Evolutionary conservation across 495 filamentous ascomycete genomes (phyloP).

Genomic region (Neurospora sp.): DNA sequence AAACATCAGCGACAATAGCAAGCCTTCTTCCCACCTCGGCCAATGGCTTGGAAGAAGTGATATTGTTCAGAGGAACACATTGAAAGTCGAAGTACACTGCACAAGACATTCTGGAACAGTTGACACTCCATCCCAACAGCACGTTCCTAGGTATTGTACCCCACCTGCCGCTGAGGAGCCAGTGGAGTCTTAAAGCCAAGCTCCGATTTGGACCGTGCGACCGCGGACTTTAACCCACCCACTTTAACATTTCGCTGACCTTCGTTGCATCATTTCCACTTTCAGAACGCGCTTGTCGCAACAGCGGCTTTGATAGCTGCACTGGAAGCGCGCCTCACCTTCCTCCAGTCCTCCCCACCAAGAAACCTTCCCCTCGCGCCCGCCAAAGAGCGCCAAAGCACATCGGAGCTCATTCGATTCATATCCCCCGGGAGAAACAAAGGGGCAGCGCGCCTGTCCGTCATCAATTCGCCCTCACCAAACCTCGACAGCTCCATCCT

Average conservation of each 20-base stretch:
- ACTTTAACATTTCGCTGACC: background rate
- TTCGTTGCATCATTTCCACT: background rate
- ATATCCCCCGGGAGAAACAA: background rate
- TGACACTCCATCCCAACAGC: background rate
- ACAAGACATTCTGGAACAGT: background rate
- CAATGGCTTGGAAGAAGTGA: background rate
- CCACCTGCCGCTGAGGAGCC: background rate
- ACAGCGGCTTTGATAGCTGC: background rate
- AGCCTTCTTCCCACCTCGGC: background rate
- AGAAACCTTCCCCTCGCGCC: background rate
- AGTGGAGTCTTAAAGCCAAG: background rate
- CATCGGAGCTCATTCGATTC: background rate
- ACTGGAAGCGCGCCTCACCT: background rate
- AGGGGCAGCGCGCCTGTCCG: background rate
- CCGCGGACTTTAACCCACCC: background rate
- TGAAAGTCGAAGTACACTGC: background rate
- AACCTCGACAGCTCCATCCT: background rate
- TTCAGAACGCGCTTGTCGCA: conserved; percentile 1
- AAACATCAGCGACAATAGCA: background rate
- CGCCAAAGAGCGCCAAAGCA: background rate
- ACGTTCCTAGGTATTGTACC: background rate
- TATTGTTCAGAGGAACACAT: background rate
- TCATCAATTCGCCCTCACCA: background rate
- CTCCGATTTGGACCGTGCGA: background rate
- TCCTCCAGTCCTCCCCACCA: background rate